Conservation (phyloP, 495 filamentous ascomycete genomes). For the Penicillium ucsense region DNA sequence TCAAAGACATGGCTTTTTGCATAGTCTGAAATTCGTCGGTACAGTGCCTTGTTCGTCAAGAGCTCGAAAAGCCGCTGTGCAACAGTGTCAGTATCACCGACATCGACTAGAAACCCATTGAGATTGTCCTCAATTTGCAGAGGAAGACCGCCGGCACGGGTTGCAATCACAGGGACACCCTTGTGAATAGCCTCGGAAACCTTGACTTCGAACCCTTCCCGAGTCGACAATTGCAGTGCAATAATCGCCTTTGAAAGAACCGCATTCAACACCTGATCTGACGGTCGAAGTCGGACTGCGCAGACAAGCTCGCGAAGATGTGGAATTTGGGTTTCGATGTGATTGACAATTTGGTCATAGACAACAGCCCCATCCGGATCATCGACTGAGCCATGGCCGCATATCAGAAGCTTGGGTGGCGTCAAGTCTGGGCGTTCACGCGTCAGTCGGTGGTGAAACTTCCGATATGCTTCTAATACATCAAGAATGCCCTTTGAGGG, state of each 20-base stretch:
- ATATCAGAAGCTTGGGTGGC: conserved; percentile 66
- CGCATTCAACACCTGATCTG: conserved; percentile 74
- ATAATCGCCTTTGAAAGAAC: conserved; percentile 66
- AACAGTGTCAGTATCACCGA: conserved; percentile 63
- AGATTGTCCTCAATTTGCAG: conserved; percentile 66
- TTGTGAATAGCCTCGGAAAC: conserved; percentile 83
- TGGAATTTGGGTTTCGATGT: conserved; percentile 48
- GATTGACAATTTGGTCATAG: conserved; percentile 58
- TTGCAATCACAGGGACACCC: conserved; percentile 74
- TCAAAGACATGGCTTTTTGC: conserved; percentile 62
- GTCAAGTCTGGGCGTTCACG: conserved; percentile 29
- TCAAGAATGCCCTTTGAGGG: conserved; percentile 79
- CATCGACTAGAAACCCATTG: conserved; percentile 68
- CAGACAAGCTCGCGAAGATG: conserved; percentile 52
- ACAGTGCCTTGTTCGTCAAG: conserved; percentile 55
- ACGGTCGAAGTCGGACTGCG: conserved; percentile 67
- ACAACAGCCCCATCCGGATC: conserved; percentile 71
- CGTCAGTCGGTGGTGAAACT: conserved; percentile 54
- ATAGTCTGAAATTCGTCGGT: conserved; percentile 57
- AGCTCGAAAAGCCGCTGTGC: conserved; percentile 60
- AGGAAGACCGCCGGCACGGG: conserved; percentile 70
- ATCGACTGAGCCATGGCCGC: conserved; percentile 76
- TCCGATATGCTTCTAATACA: conserved; percentile 67
- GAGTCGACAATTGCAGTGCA: conserved; percentile 69
- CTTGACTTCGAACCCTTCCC: conserved; percentile 86